Percentiles rank a stretch among this genome's conserved stretches.
Conservation (phyloP, 306 rosid genomes). For the Cicer judaicum region DNA sequence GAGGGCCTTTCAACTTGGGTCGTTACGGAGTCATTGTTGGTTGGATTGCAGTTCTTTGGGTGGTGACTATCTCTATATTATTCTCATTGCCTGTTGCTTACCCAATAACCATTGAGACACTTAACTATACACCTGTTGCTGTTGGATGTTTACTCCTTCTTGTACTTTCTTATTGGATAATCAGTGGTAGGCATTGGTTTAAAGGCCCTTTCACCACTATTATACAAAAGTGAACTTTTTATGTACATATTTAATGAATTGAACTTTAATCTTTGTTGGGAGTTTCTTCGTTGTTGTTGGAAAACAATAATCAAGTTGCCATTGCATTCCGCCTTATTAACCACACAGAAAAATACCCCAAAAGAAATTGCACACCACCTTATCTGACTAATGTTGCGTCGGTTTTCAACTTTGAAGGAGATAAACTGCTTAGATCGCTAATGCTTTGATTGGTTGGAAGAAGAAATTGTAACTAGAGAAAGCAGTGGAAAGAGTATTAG, state of each 20-base stretch:
- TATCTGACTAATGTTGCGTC: no score
- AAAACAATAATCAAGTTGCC: no score
- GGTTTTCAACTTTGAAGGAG: no score
- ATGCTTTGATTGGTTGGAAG: no score
- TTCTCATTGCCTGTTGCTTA: slow-evolving; percentile 88
- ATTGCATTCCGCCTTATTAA: no score
- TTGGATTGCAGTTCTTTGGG: slow-evolving; percentile 94
- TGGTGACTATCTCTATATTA: slow-evolving; percentile 70
- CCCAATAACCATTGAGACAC: slow-evolving; percentile 72
- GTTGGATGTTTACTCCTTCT: slow-evolving; percentile 79
- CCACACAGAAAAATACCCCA: no score
- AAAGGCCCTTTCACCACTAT: slow-evolving; percentile 77
- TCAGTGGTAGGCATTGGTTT: slow-evolving; percentile 79
- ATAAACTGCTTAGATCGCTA: no score
- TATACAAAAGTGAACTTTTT: slow-evolving; percentile 48
- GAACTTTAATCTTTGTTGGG: background rate
- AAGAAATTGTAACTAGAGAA: no score
- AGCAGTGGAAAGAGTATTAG: no score
- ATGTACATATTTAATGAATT: background rate
- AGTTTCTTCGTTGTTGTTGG: background rate
- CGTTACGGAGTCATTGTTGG: slow-evolving; percentile 68
- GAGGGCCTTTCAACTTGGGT: slow-evolving; percentile 90
- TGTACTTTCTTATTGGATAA: slow-evolving; percentile 68
- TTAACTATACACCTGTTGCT: slow-evolving; percentile 93
- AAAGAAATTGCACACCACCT: no score